phyloP scores from a whole-genome alignment of 768 basidiomycete species.

The Suillus subalutaceus region DNA sequence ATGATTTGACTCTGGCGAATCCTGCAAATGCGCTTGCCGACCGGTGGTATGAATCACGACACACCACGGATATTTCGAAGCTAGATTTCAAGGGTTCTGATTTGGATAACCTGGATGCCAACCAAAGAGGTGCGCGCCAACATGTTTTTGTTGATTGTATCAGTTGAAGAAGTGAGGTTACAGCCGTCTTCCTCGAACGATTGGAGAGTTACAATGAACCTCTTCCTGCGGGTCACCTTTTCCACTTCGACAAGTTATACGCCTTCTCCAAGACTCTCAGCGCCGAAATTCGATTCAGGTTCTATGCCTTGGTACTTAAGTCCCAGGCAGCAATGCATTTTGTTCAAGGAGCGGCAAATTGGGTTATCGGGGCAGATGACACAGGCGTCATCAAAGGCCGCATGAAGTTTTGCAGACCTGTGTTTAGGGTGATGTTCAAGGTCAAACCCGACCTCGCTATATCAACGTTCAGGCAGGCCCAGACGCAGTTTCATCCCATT shows the following conservation, averaged over 20 bases:
- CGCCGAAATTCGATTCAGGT: conserved; percentile 54
- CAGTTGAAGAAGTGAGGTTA: background rate
- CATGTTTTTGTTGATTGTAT: background rate
- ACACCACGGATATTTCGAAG: conserved; percentile 32
- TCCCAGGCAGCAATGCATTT: conserved; percentile 35
- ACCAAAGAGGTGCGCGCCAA: conserved; percentile 48
- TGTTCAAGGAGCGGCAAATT: conserved; percentile 42
- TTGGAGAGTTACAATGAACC: conserved; percentile 41
- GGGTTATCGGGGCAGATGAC: conserved; percentile 46
- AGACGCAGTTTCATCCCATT: conserved; percentile 51
- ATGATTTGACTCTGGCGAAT: conserved; percentile 55
- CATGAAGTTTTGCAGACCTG: conserved; percentile 59
- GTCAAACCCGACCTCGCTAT: conserved; percentile 40
- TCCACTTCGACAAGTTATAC: conserved; percentile 48
- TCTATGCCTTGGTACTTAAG: conserved; percentile 52
- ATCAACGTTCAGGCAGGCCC: conserved; percentile 37
- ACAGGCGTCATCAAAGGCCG: conserved; percentile 49
- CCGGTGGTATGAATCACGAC: conserved; percentile 52
- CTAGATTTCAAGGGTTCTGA: conserved; percentile 49
- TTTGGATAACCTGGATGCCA: conserved; percentile 48
- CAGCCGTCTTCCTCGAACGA: conserved; percentile 61
- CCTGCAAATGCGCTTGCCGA: conserved; percentile 55
- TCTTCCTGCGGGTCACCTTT: conserved; percentile 46
- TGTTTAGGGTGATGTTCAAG: conserved; percentile 43
- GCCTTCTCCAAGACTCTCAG: conserved; percentile 44